Evolutionary conservation across 2,329 filamentous ascomycete species (phyloP), one percentile per base, ranked within the genome.

Genomic region (Fusarium buxicola): DNA sequence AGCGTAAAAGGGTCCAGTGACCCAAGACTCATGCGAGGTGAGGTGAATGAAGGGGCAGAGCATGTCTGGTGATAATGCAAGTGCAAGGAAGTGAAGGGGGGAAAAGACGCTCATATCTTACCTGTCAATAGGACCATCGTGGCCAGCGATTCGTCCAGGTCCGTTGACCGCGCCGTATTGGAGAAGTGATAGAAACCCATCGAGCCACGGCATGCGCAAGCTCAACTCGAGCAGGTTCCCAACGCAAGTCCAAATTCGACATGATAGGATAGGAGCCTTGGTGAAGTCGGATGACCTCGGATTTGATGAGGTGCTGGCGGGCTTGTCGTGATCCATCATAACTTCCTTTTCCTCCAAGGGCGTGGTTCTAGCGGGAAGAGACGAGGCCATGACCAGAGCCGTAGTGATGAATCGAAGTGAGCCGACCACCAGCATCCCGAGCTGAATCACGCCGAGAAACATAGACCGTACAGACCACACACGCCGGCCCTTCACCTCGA

Each of bases 141-240:
- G 86, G 71, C 85, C 84, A 73, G 91, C 92, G 65, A 96, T 77
- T 77, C 79, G 85, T 71, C 92, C 91, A 65, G 92, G 92, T 21
- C 93, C 92, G 71, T 83, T 81, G 72, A 94, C 78, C 71, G 88
- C 84, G 67, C 87, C 83, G 82, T 91, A 89, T 78, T 95, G 92
- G 67, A 90, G 75, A 76, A 97, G 85, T 55, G 91, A 90, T 58
- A 95, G 75, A 68, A 86, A 80, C 73, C 92, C 92, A 73, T 83
- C 84, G 54, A 97, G 84, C 94, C 94, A 98, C 63, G 94, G 94
- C 92, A 97, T 96, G 76, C 92, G 91, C 65, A 81, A 77, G 67
- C 89, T 83, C 73, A 97, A 78, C 81, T 93, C 88, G 68, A 93
- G 78, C 62, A 96, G 77, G 74, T 87, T 88, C 61, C 88, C 88